phyloP scores from a whole-genome alignment of 306 rosid genomes.

The Hippophae rhamnoides region DNA sequence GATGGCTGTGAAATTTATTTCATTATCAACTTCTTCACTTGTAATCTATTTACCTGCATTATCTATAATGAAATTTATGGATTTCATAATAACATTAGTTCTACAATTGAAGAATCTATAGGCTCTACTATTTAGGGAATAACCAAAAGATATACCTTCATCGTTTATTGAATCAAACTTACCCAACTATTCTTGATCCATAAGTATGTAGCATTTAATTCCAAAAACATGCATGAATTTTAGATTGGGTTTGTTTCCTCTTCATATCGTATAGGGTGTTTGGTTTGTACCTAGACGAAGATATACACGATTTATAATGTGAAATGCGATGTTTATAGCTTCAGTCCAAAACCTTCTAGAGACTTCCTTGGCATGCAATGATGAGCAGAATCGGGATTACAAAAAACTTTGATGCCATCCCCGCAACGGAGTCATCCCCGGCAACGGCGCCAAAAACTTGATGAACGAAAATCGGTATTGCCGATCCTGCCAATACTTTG shows the following conservation, averaged over 20 bases:
- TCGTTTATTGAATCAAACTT: conserved; percentile 1
- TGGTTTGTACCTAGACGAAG: not conserved
- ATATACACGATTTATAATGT: not conserved
- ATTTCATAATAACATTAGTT: not conserved
- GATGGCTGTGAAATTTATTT: too few species aligned
- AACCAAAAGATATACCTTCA: not conserved
- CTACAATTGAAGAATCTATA: not conserved
- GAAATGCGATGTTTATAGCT: not conserved
- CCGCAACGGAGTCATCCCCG: too few species aligned
- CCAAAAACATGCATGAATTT: not conserved
- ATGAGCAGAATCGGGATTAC: too few species aligned
- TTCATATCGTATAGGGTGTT: not conserved
- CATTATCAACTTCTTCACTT: too few species aligned
- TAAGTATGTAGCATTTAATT: not conserved
- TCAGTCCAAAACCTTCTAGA: not conserved
- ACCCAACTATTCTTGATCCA: not conserved
- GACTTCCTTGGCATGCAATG: not conserved
- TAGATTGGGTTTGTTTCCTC: not conserved
- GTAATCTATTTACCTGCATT: too few species aligned
- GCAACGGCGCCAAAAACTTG: too few species aligned
- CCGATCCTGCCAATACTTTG: too few species aligned
- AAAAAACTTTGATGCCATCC: too few species aligned
- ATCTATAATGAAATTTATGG: too few species aligned
- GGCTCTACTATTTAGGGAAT: not conserved
- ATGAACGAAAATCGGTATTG: too few species aligned